phyloP scores from a whole-genome alignment of 176 grass and related monocot species.

The Raddia distichophylla region DNA sequence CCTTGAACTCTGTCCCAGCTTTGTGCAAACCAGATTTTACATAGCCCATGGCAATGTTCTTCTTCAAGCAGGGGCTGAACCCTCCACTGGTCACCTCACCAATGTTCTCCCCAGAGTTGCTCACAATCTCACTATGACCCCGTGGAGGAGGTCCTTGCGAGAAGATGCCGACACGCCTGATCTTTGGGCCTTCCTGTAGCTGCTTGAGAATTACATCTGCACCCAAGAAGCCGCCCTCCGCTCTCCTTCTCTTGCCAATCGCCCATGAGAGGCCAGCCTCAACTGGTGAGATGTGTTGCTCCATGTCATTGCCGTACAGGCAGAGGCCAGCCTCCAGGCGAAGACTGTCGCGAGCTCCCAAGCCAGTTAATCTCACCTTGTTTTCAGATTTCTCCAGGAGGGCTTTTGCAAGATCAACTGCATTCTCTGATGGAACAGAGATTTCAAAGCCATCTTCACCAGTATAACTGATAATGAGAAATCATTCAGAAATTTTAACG shows the following conservation, averaged over 20 bases:
- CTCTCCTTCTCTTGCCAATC: constrained; percentile 83
- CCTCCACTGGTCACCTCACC: constrained; percentile 97
- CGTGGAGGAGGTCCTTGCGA: constrained; percentile 83
- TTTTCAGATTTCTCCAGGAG: constrained; percentile 91
- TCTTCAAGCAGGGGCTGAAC: constrained; percentile 97
- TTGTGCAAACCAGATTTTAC: constrained; percentile 93
- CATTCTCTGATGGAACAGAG: constrained; percentile 89
- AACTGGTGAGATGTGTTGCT: constrained; percentile 89
- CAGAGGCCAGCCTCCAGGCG: constrained; percentile 96
- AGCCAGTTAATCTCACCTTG: constrained; percentile 80
- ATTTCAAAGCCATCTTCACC: constrained; percentile 99
- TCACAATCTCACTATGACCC: constrained; percentile 83
- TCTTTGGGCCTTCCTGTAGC: constrained; percentile 83
- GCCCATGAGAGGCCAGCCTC: constrained; percentile 97
- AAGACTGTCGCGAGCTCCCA: constrained; percentile 95
- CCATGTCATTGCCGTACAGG: constrained; percentile 95
- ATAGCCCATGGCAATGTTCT: constrained; percentile 98
- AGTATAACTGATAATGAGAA: constrained; percentile 76
- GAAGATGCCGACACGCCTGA: constrained; percentile 83
- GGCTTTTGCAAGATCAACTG: constrained; percentile 80
- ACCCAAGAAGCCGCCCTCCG: constrained; percentile 87
- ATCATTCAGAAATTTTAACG: constrained; percentile 24
- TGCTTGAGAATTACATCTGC: constrained; percentile 93
- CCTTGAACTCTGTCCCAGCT: constrained; percentile 85
- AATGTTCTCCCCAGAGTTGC: constrained; percentile 66